A percentile compares a stretch with the other conserved stretches of the same genome.
phyloP scores from a whole-genome alignment of 345 rosid genomes.

The Raphanus raphanistrum region DNA sequence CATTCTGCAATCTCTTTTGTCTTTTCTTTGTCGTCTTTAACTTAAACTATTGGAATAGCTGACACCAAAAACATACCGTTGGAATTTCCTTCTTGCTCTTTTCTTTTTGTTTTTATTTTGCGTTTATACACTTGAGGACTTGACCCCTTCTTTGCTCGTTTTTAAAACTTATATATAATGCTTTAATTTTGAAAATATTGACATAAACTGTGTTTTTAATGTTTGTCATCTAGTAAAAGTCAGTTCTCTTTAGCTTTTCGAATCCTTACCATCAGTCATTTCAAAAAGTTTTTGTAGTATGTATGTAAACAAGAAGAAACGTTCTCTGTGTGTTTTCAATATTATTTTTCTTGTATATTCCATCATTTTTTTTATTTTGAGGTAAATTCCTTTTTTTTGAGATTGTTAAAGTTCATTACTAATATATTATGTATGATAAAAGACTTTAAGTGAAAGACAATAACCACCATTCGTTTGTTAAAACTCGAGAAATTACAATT shows the following conservation, averaged over 20 bases:
- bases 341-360: no score
- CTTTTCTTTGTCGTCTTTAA: conserved; percentile 37
- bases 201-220: conserved; percentile 14
- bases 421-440: not conserved
- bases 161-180: not conserved
- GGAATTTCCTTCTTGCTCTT: conserved; percentile 36
- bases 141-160: not conserved
- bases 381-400: not conserved
- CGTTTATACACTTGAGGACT: not conserved
- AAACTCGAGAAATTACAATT: not conserved
- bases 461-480: not conserved
- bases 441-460: not conserved
- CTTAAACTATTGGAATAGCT: conserved; percentile 36
- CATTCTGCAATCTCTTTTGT: conserved; percentile 34
- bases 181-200: conserved; percentile 11
- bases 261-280: not conserved
- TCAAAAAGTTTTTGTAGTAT: not conserved
- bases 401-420: not conserved
- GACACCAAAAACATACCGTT: conserved; percentile 38
- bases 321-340: not conserved
- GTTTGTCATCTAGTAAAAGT: conserved; percentile 29
- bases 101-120: conserved; percentile 30
- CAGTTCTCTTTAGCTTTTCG: conserved; percentile 17
- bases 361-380: not conserved
- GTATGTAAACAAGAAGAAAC: not conserved